phyloP scores from a whole-genome alignment of 257 asterid species.

The Petunia axillaris region DNA sequence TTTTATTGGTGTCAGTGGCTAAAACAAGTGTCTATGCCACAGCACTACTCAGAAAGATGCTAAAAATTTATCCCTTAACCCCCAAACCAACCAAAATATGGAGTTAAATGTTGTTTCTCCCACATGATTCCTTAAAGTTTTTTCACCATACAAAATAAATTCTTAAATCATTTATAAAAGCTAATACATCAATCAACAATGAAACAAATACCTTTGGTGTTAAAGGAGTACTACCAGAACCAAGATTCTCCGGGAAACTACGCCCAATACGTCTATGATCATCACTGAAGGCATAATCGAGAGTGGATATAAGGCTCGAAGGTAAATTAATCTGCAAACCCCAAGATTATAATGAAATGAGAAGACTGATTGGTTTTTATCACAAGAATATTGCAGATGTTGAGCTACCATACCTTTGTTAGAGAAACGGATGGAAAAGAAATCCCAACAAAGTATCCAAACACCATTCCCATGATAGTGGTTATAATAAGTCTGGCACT shows the following conservation, averaged over 20 bases:
- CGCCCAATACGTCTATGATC: constrained; percentile 47
- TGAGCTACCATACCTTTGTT: constrained; percentile 61
- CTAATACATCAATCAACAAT: constrained; percentile 10
- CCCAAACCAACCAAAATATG: neutral
- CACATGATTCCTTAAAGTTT: neutral
- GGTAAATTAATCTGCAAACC: constrained; percentile 78
- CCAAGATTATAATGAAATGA: constrained; percentile 26
- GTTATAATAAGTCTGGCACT: constrained; percentile 73
- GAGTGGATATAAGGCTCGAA: constrained; percentile 68
- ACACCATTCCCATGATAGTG: constrained; percentile 83
- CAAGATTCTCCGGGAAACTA: constrained; percentile 91
- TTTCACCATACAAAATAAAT: neutral
- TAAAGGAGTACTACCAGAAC: constrained; percentile 81
- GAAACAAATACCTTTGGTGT: constrained; percentile 76
- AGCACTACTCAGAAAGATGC: neutral
- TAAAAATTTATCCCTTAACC: neutral
- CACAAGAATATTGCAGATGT: neutral
- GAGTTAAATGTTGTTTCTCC: constrained; percentile 1
- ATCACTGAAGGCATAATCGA: constrained; percentile 61
- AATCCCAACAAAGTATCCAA: constrained; percentile 91
- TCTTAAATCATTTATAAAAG: neutral
- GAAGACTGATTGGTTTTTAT: neutral
- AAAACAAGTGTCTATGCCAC: neutral
- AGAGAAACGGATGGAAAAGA: constrained; percentile 90
- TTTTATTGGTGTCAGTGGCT: neutral